Percentiles rank a stretch among this genome's conserved stretches.
Conservation (phyloP, 2,329 filamentous ascomycete species). For the Chaetomium sp. region DNA sequence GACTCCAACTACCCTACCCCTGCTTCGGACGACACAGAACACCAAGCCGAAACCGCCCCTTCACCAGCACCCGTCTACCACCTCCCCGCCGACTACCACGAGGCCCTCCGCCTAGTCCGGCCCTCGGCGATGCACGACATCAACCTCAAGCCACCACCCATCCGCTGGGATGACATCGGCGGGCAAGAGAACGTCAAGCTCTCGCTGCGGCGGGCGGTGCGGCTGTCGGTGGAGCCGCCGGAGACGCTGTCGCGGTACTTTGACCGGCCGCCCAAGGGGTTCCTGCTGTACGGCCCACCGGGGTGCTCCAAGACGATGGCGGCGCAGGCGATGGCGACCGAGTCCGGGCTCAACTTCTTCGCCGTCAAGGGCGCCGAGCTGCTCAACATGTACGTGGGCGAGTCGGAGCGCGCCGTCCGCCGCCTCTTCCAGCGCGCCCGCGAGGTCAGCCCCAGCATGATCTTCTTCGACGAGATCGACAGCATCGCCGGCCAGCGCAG, state of each 20-base stretch:
- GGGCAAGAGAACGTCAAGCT: slow-evolving; percentile 77
- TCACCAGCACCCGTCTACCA: slow-evolving; percentile 40
- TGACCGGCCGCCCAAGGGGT: slow-evolving; percentile 70
- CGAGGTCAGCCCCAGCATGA: slow-evolving; percentile 84
- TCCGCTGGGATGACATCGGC: slow-evolving; percentile 85
- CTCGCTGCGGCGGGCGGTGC: slow-evolving; percentile 55
- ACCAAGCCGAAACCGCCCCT: slow-evolving; percentile 6
- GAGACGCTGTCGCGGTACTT: slow-evolving; percentile 43
- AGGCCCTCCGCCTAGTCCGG: slow-evolving; percentile 68
- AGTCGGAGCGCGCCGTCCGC: slow-evolving; percentile 83
- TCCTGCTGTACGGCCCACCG: slow-evolving; percentile 88
- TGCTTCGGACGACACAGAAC: slow-evolving; percentile 27
- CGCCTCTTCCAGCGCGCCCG: slow-evolving; percentile 84
- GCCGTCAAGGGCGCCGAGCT: slow-evolving; percentile 92
- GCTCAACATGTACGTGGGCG: slow-evolving; percentile 95
- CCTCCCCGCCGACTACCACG: slow-evolving; percentile 57
- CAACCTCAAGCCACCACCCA: slow-evolving; percentile 82
- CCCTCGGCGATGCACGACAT: slow-evolving; percentile 89
- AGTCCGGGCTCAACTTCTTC: slow-evolving; percentile 90
- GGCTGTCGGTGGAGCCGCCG: slow-evolving; percentile 42
- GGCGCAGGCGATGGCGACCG: slow-evolving; percentile 87
- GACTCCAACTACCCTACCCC: slow-evolving; percentile 31
- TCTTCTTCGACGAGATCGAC: slow-evolving; percentile 98
- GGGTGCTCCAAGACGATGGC: slow-evolving; percentile 94
- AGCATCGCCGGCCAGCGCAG: slow-evolving; percentile 66